Evolutionary conservation across 441 rosid genomes (phyloP), one percentile per base, ranked within the genome.

Genomic region (Erodium chrysanthum): DNA sequence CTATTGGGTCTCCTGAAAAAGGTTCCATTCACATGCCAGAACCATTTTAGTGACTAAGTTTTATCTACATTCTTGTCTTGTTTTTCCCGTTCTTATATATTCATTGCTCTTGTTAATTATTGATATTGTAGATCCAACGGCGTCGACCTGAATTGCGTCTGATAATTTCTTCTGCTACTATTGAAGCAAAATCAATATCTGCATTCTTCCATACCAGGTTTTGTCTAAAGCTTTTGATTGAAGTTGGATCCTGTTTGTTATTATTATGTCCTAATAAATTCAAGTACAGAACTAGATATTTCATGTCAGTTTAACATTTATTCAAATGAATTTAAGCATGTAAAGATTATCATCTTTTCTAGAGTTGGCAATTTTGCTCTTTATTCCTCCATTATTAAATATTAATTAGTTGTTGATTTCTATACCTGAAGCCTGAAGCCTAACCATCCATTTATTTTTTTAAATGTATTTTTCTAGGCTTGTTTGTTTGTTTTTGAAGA

Each of bases 141-240:
- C 84, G 96, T 37, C 85, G 96, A 65, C 91, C 97, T 76, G 97
- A 91, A 66, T 75, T 94, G 69, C 96, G 96, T 23, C 78, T 94
- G 74, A 81, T 94, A 25, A 91, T 94, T 71, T 86, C 97, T 9
- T 94, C 99, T 25, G 99, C 97, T 72, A 94, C 96, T 61, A 94
- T 94, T 60, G 97, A 91, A 82, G 97, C 94, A 12, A 88, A 91
- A 74, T 72, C 92, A 17, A 89, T 94, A 85, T 78, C 88, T 65
- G 77, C 85, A 75, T 94, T 94, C 83, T 94, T 94, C 77, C 84
- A 66, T 62, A 22, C 80, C 77, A 85, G 99, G 97, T 93, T 75
- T 64, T 68, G 27, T 71, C 78, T 69, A 71, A 58, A 21, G 56
- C 73, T 22, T 72, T 66, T 31, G 33, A 21, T 7, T 76, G 65